phyloP scores from a whole-genome alignment of 2,329 filamentous ascomycete genomes.

The Colletotrichum aenigma region DNA sequence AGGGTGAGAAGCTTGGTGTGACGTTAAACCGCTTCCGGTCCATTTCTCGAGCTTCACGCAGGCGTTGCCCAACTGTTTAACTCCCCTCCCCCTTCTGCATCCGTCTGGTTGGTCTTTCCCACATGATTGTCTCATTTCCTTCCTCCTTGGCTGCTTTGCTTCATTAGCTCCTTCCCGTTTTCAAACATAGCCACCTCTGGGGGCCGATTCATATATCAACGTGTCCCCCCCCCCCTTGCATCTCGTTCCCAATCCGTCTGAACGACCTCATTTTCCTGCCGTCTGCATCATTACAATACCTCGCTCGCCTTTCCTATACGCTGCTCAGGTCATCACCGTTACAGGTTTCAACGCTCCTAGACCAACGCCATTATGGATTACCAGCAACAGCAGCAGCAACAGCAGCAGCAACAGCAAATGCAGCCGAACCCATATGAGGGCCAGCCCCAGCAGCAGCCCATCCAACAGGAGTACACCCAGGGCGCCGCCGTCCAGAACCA shows the following conservation, averaged over 20 bases:
- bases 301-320: background rate
- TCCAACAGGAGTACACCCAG: constrained; percentile 18
- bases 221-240: background rate
- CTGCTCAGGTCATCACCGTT: background rate
- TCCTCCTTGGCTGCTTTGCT: background rate
- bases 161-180: background rate
- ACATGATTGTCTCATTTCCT: background rate
- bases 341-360: background rate
- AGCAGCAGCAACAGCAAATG: background rate
- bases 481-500: constrained; percentile 22
- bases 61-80: background rate
- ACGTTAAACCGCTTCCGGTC: constrained; percentile 8
- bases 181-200: background rate
- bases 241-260: background rate
- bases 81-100: background rate
- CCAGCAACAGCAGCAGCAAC: background rate
- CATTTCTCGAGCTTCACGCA: background rate
- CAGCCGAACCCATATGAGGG: constrained; percentile 2
- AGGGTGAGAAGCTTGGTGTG: background rate
- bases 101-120: background rate
- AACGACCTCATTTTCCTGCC: background rate
- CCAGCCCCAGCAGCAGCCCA: constrained; percentile 14
- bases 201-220: background rate
- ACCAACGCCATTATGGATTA: background rate
- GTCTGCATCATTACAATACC: background rate